Base-by-base conservation (phyloP, 2,329 filamentous ascomycete genomes). In the Alternaria dauci region DNA sequence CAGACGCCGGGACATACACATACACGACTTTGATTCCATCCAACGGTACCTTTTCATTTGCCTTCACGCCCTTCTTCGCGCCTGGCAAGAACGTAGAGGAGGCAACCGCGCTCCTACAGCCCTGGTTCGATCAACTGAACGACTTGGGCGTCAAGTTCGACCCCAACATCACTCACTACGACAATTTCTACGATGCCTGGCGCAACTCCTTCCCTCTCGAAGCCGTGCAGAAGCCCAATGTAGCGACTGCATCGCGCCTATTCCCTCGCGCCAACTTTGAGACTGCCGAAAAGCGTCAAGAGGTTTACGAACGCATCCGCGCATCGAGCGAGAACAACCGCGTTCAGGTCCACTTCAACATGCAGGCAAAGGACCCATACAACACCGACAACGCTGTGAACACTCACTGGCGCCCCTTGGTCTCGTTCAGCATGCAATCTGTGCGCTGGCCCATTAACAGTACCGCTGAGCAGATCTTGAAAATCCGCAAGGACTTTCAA, bases 261-360 rank as follows among this genome's bases (percentile, higher is more conserved):
- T 78, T 78, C 52, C 75, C 75, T 2, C 72, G 74, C 9, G 50
- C 67, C 5, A 78, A 76, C 65, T 77, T 76, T 32, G 71, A 70
- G n/a, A 75, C 72, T 0, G 56, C 65, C 0, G 71, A 69, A 36
- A 77, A 76, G 58, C 68, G 73, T n/a, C 72, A 76, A 14, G 70
- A 75, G 46, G 61, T 75, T 2, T 73, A 63, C 62, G 56, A 67
- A 2, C 62, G 71, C 41, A 62, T 77, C 8, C 69, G 72, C n/a
- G 30, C 67, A 23, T 69, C 77, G 51, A 67, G 73, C 77, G 71
- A 76, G 44, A 76, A 75, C 57, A 72, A 72, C 43, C 65, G 71
- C 20, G 73, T 76, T 0, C 74, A 77, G 43, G 74, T 76, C 0
- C 74, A 76, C 58, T 78, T 76, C 69, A 76, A 77, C 69, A 76